Percentiles rank a stretch among this genome's conserved stretches.
Conservation (phyloP, 495 filamentous ascomycete genomes). For the Penicillium longicatenatum region DNA sequence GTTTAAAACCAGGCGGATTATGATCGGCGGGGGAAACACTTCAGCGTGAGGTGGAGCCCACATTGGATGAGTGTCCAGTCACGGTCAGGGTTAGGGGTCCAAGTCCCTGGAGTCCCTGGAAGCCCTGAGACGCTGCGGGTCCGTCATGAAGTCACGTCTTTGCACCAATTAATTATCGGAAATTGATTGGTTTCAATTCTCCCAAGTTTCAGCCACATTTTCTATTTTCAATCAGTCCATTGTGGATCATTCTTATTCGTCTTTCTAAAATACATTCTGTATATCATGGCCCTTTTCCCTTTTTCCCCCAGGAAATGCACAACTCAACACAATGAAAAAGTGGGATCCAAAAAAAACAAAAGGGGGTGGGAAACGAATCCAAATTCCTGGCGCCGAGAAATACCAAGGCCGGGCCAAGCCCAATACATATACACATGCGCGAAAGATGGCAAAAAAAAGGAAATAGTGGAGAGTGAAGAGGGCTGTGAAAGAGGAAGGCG, state of each 20-base stretch:
- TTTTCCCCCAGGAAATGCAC: conserved; percentile 9
- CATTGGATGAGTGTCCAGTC: neutral
- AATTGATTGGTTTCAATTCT: neutral
- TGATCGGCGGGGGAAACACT: conserved; percentile 14
- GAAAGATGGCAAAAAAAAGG: neutral
- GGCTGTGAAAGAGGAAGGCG: conserved; percentile 6
- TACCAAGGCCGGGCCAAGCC: conserved; percentile 34
- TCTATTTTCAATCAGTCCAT: conserved; percentile 11
- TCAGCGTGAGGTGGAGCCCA: conserved; percentile 1
- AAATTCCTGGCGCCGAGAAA: conserved; percentile 43
- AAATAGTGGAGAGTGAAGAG: conserved; percentile 14
- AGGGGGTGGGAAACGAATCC: conserved; percentile 9
- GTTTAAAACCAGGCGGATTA: conserved; percentile 4
- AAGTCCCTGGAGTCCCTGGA: neutral
- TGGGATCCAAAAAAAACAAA: conserved; percentile 7
- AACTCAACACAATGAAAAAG: conserved; percentile 1
- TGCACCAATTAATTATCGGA: neutral
- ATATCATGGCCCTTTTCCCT: conserved; percentile 13
- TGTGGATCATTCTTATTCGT: conserved; percentile 14
- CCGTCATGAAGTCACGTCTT: neutral
- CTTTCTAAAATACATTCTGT: conserved; percentile 21
- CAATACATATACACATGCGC: conserved; percentile 28
- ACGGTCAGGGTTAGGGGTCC: conserved; percentile 1
- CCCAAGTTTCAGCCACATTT: conserved; percentile 1
- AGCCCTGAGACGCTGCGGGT: conserved; percentile 2